Evolutionary conservation across 495 filamentous ascomycete genomes (phyloP), one percentile per base, ranked within the genome.

Genomic region (Penicillium maclennaniae): DNA sequence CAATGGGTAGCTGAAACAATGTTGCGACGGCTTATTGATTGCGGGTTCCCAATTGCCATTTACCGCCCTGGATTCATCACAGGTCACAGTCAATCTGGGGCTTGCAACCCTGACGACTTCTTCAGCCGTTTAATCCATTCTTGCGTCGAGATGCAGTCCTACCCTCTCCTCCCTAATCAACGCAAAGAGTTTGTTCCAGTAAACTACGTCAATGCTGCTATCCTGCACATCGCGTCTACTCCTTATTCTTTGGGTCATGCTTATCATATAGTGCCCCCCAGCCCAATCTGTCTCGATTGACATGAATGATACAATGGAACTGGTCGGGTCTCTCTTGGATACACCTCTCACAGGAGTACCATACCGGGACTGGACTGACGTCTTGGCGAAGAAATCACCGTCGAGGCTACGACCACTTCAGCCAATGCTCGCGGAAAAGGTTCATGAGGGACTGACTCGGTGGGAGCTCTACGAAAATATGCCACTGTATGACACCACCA

Each of bases 391-490:
- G 12, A 45, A 48, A 12, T 25, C 50, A 21, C 54, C 46, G 1
- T 36, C 36, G 25, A 20, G 51, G n/a, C 37, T 62, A 8, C 51
- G 37, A 23, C 51, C 59, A 0, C 40, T 62, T 0, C 47, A 48
- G 12, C 59, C 59, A 5, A 60, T 63, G 60, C 41, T 63, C 7
- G 34, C 54, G 16, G 60, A 63, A 34, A 52, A 42, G 27, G 56
- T 54, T 1, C 41, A 55, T 1, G n/a, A 51, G n/a, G 57, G 51
- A 1, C 15, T 54, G 43, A 57, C 56, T 3, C 57, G 56, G 15
- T 63, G 60, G 60, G 60, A 63, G 45, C 25, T 63, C 6, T 58
- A 60, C 26, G 56, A 60, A 26, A 58, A 60, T 43, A 60, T 60
- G 60, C 60, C 60, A 3, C 0, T 45, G 8, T 63, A 56, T 26